Base-by-base conservation (phyloP, 306 rosid genomes). In the Parietaria judaica region DNA sequence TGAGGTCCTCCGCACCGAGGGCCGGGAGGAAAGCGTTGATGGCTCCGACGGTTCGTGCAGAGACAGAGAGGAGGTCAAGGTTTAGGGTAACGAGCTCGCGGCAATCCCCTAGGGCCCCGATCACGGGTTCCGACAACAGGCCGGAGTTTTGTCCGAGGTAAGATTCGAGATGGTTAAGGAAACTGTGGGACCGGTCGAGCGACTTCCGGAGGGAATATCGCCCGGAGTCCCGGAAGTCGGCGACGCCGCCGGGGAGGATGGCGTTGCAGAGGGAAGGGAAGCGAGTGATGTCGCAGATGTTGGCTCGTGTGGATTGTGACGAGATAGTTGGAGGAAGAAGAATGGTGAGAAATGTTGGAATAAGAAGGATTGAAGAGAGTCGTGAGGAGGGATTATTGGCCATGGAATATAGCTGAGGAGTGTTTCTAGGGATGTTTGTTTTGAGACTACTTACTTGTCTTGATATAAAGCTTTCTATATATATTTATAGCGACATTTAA, bases 201-300 rank as follows among this genome's bases (percentile, higher is more conserved):
- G 83, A 70, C 6, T 60, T 65, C 11, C 54, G 64, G 50, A 78
- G 51, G 1, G 68, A 78, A 36, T 59, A 66, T 36, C 76, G 58
- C 0, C 83, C 83, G 0, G 49, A 78, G 34, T 73, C 67, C 8
- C 67, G 68, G 71, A 74, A 63, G 50, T 43, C 71, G 46, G 70
- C 51, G 6, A 51, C 55, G 38, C 37, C 43, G 58, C 54, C 63
- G 44, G 75, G 76, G 48, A 78, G 83, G 14, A 70, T 38, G 36
- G 76, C 58, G 14, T 13, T 46, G 74, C 83, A 78, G 5, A 37
- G 59, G n/a, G 79, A 62, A 66, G 83, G 79, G 45, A 61, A 45
- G 34, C 67, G 59, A 45, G 79, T 69, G 67, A 51, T 61, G 31
- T 78, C 47, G 73, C 83, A 78, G 35, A 66, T 52, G 50, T 66